Base-by-base conservation (phyloP, 2,329 filamentous ascomycete species). In the Sarocladium oryzae region DNA sequence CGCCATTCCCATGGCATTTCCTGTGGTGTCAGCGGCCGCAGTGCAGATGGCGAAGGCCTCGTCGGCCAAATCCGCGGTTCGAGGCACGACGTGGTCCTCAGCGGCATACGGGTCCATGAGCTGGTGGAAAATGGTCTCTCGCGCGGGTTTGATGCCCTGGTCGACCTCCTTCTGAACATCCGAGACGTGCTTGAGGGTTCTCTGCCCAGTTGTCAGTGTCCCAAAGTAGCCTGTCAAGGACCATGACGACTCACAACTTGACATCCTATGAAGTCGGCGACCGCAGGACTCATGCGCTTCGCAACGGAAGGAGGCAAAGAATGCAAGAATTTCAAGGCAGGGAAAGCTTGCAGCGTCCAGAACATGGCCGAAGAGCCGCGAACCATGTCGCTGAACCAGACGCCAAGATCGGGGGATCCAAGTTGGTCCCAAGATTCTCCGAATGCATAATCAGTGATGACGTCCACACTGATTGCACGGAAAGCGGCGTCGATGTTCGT, bases 401-500 rank as follows among this genome's bases (percentile, higher is more conserved):
- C 49, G 1, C 55, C 54, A 0, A 57, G 40, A 40, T 54, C 52
- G 1, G 53, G 51, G 0, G 43, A 52, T 20, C 54, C 55, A 3
- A 57, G 46, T 9, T 56, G 54, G 6, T 54, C 35, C 54, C 55
- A 57, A 3, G 52, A 54, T 3, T 57, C 52, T 18, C 55, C 55
- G 52, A 57, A 57, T 2, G 52, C 55, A 32, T 57, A 57, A n/a
- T 57, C 54, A 9, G 55, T 54, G 10, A 56, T 50, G 6, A 53
- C 53, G 20, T 57, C 55, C 2, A 57, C 49, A 5, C 52, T 53
- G 24, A 57, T 53, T 9, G 54, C 55, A 1, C 55, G 52, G 11
- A 54, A 56, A 13, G 52, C 52, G 18, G 51, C 46, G 20, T 53
- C 54, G 11, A 57, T 13, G 32, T 57, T 33, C 5, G 43, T 48